phyloP scores from a whole-genome alignment of 495 filamentous ascomycete genomes.

The Hypoxylon subgilvum region DNA sequence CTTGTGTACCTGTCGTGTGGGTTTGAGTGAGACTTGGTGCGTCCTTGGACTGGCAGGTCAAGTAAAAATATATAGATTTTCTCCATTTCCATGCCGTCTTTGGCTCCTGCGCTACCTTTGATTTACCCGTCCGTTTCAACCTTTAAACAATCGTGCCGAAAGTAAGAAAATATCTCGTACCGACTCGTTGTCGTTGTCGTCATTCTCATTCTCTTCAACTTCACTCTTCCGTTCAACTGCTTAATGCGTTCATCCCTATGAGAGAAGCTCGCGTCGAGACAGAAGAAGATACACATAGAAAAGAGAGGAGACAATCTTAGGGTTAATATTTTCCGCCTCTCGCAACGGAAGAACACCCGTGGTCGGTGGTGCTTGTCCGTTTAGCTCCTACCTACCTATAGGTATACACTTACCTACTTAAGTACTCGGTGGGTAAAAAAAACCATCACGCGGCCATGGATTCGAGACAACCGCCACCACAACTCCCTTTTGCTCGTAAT shows the following conservation, averaged over 20 bases:
- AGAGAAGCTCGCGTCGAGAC: constrained; percentile 15
- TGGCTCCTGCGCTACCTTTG: constrained; percentile 30
- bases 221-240: background rate
- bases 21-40: constrained; percentile 26
- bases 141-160: constrained; percentile 17
- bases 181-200: no score
- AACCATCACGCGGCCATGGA: constrained; percentile 26
- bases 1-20: constrained; percentile 34
- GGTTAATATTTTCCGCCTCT: background rate
- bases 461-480: constrained; percentile 43
- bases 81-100: constrained; percentile 16
- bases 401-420: constrained; percentile 13
- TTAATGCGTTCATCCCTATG: constrained; percentile 12
- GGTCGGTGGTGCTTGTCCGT: constrained; percentile 7
- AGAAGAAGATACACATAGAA: constrained; percentile 13
- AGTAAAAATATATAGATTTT: constrained; percentile 16
- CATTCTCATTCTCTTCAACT: constrained; percentile 9
- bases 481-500: constrained; percentile 47
- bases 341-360: constrained; percentile 14
- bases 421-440: constrained; percentile 29
- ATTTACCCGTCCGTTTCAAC: constrained; percentile 32
- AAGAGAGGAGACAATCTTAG: background rate
- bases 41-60: constrained; percentile 20
- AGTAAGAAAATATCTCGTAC: constrained; percentile 9
- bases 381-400: constrained; percentile 22